Evolutionary conservation across 305 asterid genomes (phyloP).

Genomic region (Fraxinus angustifolia): DNA sequence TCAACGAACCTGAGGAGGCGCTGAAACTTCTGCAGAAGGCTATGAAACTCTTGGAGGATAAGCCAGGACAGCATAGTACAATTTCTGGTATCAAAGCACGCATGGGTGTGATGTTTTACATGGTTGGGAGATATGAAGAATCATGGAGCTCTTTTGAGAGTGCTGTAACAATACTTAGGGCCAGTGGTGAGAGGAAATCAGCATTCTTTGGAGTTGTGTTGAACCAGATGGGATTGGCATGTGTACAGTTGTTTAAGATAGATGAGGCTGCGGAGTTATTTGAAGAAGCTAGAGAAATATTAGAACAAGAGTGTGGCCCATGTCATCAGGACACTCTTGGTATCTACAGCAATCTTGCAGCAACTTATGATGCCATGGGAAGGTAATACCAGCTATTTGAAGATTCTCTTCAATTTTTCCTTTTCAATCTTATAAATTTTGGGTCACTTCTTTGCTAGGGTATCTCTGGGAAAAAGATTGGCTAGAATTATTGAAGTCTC

Average conservation of each 20-base stretch:
- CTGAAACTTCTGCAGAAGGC: constrained; percentile 83
- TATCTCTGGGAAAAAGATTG: neutral
- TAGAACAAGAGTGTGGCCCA: constrained; percentile 89
- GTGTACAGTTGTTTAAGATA: constrained; percentile 83
- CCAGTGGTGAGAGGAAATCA: constrained; percentile 89
- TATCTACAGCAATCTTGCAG: constrained; percentile 94
- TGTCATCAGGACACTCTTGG: constrained; percentile 97
- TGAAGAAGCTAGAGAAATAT: constrained; percentile 90
- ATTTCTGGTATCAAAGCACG: constrained; percentile 95
- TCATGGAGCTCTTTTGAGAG: constrained; percentile 72
- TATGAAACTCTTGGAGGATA: constrained; percentile 84
- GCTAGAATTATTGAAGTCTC: neutral
- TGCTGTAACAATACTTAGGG: constrained; percentile 75
- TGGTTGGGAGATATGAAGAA: constrained; percentile 83
- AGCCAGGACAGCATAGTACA: constrained; percentile 94
- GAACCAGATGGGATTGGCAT: constrained; percentile 97
- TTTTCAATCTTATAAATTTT: neutral
- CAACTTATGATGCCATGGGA: constrained; percentile 96
- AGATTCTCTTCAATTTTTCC: neutral
- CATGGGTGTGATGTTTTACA: constrained; percentile 89
- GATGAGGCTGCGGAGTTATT: constrained; percentile 96
- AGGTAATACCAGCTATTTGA: constrained; percentile 51
- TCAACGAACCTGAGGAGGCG: constrained; percentile 95
- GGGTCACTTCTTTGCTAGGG: neutral
- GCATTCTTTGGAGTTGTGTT: constrained; percentile 90